Evolutionary conservation across 1,284 basidiomycete species (phyloP), one percentile per base, ranked within the genome.

Genomic region (Ceratobasidium papillatum): DNA sequence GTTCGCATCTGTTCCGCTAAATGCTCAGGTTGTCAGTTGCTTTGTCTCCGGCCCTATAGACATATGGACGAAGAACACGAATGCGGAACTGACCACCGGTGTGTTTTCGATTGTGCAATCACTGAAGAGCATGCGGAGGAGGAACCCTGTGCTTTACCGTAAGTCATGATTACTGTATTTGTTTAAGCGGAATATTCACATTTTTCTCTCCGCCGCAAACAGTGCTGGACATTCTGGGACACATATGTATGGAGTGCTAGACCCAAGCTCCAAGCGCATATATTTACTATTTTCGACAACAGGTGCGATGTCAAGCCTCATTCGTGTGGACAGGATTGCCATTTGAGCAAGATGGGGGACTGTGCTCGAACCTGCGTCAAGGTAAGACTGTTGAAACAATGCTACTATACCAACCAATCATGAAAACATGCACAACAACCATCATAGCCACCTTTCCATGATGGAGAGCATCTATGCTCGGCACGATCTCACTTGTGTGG

Each of bases 401-500:
- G n/a, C n/a, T n/a, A n/a, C n/a, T n/a, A n/a, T n/a, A n/a, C n/a
- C n/a, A n/a, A n/a, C n/a, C n/a, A n/a, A n/a, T n/a, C n/a, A n/a
- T n/a, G n/a, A n/a, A n/a, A n/a, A n/a, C n/a, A n/a, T n/a, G n/a
- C n/a, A n/a, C n/a, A n/a, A n/a, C n/a, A n/a, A n/a, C 12, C 8
- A 47, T 66, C 30, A 34, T 77, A 87, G 87, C 79, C 84, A 17
- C 81, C 82, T 25, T 81, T 81, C 43, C 86, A 88, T 72, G 43
- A 38, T 1, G 83, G 82, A 0, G 85, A 84, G 1, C 89, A 90
- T 76, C 73, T 85, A 61, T 90, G 89, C 78, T 84, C 87, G 0
- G 86, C 88, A 7, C 79, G 81, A 0, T 78, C 83, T 0, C 89
- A 90, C 76, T 83, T 83, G n/a, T 90, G 89, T 74, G 87, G 87